phyloP scores from a whole-genome alignment of 1,284 basidiomycete species.

The Crucibulum cyathiforme region DNA sequence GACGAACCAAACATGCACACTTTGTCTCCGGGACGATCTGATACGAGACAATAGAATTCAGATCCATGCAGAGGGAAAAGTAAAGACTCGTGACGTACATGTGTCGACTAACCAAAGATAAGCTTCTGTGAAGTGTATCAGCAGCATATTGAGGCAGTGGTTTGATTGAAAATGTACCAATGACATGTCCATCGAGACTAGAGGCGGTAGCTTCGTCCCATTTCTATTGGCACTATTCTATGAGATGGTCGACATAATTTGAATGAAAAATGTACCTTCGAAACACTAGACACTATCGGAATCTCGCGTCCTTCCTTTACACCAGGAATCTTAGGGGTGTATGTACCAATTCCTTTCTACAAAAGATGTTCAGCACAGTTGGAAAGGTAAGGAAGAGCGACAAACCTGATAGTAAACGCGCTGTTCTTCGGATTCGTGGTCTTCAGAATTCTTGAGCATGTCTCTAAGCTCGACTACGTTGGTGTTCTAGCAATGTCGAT shows the following conservation, averaged over 20 bases:
- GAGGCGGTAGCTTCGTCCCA: background rate
- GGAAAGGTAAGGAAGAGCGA: background rate
- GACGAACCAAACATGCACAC: slow-evolving; percentile 49
- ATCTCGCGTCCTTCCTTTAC: too few relatives aligned
- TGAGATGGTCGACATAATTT: background rate
- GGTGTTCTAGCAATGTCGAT: background rate
- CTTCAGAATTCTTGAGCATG: background rate
- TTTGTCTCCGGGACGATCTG: slow-evolving; percentile 48
- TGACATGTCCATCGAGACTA: background rate
- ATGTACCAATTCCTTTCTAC: too few relatives aligned
- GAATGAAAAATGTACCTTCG: background rate
- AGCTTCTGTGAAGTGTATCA: background rate
- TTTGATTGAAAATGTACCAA: background rate
- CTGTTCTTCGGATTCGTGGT: background rate
- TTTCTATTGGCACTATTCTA: background rate
- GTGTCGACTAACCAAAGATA: background rate
- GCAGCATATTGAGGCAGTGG: background rate
- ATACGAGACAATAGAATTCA: background rate
- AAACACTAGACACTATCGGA: background rate
- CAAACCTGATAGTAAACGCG: background rate
- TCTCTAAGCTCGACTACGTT: background rate
- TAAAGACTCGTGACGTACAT: background rate
- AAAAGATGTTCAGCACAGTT: too few relatives aligned
- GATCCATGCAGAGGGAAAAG: background rate
- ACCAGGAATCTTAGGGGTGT: too few relatives aligned